Base-by-base conservation (phyloP, 805 yeast species). In the Yarrowia alimentaria region DNA sequence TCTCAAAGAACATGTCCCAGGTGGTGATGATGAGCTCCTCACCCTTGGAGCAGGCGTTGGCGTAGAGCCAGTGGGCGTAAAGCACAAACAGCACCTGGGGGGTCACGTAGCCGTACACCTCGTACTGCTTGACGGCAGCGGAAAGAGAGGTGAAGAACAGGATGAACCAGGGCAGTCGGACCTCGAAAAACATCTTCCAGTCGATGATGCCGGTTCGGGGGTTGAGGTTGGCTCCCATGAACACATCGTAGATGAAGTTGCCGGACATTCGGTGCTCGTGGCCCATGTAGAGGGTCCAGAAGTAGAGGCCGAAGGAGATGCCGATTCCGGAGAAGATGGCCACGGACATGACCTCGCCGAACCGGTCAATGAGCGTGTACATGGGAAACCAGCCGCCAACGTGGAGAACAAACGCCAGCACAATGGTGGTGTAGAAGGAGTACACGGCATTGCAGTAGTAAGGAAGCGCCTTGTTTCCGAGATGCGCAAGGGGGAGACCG, bases 1-100 rank as follows among this genome's bases (percentile, higher is more conserved):
- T 93, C 68, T 93, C 99, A 68, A 93, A 93, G 24, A 95, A 96
- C 97, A 93, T 91, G 68, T 93, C 99, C 98, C 99, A 93, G 14
- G 96, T 85, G 60, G 98, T 96, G 56, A 90, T 95, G 65, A 93
- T 93, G 61, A 91, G 74, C 67, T 93, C 98, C 70, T 93, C 99
- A 60, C 98, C 99, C 70, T 93, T 93, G 53, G 95, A 83, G 69
- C 98, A 91, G 3, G 97, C 96, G 64, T 93, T 91, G 55, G 95
- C 96, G 64, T 93, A 93, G 42, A 89, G 72, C 85, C 94, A 93
- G 67, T 91, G 94, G 11, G 95, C 97, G 54, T 84, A 70, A 58
- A 86, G 68, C 30, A 89, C 73, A 57, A 84, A 80, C 38, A 74
- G 72, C 35, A 87, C 81, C 69, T 88, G 95, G 30, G 89, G 79